A percentile compares a stretch with the other conserved stretches of the same genome.
These are phyloP conservation scores for Tetrapyrgos nigripes DNA, from an alignment of 1,284 basidiomycete species.

Conservation along the genomic window DNA sequence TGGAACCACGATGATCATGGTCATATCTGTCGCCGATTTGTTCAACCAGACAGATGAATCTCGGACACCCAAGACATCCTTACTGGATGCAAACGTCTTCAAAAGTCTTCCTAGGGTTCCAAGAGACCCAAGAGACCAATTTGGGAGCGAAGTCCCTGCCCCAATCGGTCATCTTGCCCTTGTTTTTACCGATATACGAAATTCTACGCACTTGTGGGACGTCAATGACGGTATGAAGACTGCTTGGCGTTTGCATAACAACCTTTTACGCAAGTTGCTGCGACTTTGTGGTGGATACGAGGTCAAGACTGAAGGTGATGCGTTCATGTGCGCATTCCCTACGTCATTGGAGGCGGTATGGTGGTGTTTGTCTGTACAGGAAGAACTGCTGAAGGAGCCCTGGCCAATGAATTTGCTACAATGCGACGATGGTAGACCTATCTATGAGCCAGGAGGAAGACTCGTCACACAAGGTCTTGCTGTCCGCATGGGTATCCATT, in stretches of 20 bases:
- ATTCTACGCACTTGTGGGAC: constrained; percentile 98
- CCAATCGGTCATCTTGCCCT: constrained; percentile 93
- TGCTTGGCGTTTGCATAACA: constrained; percentile 93
- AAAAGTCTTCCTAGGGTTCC: constrained; percentile 40
- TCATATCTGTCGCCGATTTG: constrained; percentile 84
- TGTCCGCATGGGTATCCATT: constrained; percentile 98
- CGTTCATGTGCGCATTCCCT: constrained; percentile 98
- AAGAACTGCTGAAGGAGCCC: constrained; percentile 81
- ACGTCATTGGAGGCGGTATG: constrained; percentile 86
- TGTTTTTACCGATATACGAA: constrained; percentile 98
- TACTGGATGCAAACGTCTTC: constrained; percentile 43
- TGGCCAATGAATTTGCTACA: constrained; percentile 97
- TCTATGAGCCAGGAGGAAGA: constrained; percentile 73
- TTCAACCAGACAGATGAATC: constrained; percentile 55
- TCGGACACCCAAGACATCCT: constrained; percentile 49
- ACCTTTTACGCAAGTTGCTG: constrained; percentile 84
- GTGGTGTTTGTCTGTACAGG: constrained; percentile 92
- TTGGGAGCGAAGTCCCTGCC: constrained; percentile 73
- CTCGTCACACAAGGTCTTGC: constrained; percentile 83
- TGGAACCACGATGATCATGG: constrained; percentile 98
- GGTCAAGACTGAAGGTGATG: constrained; percentile 99
- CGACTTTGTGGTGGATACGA: constrained; percentile 96
- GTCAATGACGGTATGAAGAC: constrained; percentile 95
- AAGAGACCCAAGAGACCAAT: constrained; percentile 47
- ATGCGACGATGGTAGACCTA: constrained; percentile 88